A percentile compares a stretch with the other conserved stretches of the same genome.
Conservation (phyloP, 192 early-diverging fungal species). For the Paraglomus brasilianum region DNA sequence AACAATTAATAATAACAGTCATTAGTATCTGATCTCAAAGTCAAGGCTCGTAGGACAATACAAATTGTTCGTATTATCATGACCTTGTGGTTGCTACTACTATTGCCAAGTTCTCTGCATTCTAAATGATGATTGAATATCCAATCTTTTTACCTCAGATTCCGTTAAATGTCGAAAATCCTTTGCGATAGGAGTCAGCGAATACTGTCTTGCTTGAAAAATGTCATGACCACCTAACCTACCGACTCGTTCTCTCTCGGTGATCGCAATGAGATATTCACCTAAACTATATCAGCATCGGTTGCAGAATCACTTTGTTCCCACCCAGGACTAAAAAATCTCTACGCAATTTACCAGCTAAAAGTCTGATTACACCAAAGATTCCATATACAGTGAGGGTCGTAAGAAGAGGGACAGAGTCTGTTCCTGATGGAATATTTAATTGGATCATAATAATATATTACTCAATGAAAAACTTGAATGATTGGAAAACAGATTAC, state of each 20-base stretch:
- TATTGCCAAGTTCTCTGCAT: not conserved
- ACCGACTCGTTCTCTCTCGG: slow-evolving; percentile 61
- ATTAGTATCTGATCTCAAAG: not conserved
- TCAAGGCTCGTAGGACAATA: not conserved
- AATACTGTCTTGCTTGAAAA: slow-evolving; percentile 60
- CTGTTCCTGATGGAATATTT: not conserved
- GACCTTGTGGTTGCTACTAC: not conserved
- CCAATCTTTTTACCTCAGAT: slow-evolving; percentile 47
- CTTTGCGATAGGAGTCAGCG: slow-evolving; percentile 52
- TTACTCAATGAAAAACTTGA: not conserved
- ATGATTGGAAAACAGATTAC: not conserved
- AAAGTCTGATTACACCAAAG: slow-evolving; percentile 67
- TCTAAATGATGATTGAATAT: too few relatives aligned
- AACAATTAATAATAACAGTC: not conserved
- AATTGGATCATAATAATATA: not conserved
- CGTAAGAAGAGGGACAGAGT: slow-evolving; percentile 52
- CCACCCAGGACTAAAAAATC: not conserved
- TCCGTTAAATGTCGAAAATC: slow-evolving; percentile 38
- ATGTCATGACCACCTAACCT: slow-evolving; percentile 59
- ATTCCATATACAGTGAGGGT: slow-evolving; percentile 63
- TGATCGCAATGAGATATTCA: slow-evolving; percentile 75
- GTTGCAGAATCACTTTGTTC: not conserved
- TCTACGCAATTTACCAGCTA: slow-evolving; percentile 53
- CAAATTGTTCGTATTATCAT: not conserved
- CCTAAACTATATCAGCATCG: slow-evolving; percentile 43